Conservation (phyloP, 805 yeast genomes). For the Saturnispora besseyi region DNA sequence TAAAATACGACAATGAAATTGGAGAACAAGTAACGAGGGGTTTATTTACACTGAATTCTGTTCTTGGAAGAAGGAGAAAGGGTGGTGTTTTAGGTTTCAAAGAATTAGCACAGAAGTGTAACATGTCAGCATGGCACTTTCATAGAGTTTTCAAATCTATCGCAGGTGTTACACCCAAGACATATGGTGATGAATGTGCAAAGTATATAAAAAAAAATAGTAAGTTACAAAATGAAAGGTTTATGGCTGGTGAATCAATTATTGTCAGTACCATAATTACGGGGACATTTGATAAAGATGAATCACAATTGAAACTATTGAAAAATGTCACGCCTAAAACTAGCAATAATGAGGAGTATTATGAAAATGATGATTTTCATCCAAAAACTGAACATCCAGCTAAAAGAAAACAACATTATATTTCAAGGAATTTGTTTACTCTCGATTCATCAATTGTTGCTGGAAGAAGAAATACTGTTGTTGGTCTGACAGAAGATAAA, state of each 20-base stretch:
- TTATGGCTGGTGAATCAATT: slow-evolving; percentile 16
- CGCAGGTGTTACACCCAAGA: slow-evolving; percentile 81
- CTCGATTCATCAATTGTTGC: background rate
- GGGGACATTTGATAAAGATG: slow-evolving; percentile 10
- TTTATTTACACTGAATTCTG: slow-evolving; percentile 6
- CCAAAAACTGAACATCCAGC: background rate
- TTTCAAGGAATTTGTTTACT: background rate
- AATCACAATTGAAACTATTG: background rate
- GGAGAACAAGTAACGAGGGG: slow-evolving; percentile 3
- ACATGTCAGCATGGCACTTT: slow-evolving; percentile 86
- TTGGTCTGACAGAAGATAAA: background rate
- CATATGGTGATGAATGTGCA: slow-evolving; percentile 79
- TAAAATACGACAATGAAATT: background rate
- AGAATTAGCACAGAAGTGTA: slow-evolving; percentile 78
- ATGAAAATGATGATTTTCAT: background rate
- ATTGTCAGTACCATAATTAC: slow-evolving; percentile 27
- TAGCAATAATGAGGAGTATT: background rate
- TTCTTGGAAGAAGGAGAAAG: slow-evolving; percentile 36
- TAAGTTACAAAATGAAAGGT: slow-evolving; percentile 13
- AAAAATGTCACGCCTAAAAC: background rate
- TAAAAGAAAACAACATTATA: background rate
- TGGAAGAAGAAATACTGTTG: background rate
- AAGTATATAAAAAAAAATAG: slow-evolving; percentile 38
- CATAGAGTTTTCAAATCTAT: slow-evolving; percentile 83
- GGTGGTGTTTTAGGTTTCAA: slow-evolving; percentile 79